Conservation (phyloP, 2,329 filamentous ascomycete species). For the Polychaeton citri region DNA sequence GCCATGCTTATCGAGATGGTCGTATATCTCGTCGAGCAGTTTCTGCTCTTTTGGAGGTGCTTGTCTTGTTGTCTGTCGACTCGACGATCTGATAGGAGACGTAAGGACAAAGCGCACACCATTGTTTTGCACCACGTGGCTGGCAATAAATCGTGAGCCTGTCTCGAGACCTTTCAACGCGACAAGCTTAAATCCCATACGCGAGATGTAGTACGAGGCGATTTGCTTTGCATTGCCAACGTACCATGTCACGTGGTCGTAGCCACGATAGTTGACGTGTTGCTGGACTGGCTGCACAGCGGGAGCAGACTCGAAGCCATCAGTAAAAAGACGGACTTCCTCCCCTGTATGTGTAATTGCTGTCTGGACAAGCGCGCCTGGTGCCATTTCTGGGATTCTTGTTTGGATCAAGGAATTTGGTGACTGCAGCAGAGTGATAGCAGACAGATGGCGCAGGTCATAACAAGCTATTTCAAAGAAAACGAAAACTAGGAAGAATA, state of each 20-base stretch:
- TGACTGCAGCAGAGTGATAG: too few relatives aligned
- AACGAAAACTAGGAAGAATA: too few relatives aligned
- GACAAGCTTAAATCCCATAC: constrained; percentile 72
- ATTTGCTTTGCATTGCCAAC: constrained; percentile 96
- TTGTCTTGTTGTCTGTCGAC: constrained; percentile 10
- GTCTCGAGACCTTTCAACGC: constrained; percentile 86
- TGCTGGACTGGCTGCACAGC: constrained; percentile 4
- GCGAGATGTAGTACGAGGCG: constrained; percentile 72
- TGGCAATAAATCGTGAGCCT: constrained; percentile 65
- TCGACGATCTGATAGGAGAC: constrained; percentile 53
- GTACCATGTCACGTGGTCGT: constrained; percentile 91
- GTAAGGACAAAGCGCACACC: constrained; percentile 72
- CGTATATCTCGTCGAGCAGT: constrained; percentile 61
- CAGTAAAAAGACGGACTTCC: constrained; percentile 10
- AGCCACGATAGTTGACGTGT: constrained; percentile 52
- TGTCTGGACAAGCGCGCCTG: constrained; percentile 20
- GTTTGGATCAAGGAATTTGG: too few relatives aligned
- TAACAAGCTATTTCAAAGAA: too few relatives aligned
- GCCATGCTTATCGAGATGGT: constrained; percentile 73
- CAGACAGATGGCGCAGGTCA: too few relatives aligned
- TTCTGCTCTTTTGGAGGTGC: constrained; percentile 43
- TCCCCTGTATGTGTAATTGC: constrained; percentile 17
- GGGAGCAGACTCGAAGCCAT: constrained; percentile 3
- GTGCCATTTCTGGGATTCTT: too few relatives aligned
- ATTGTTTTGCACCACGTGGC: constrained; percentile 69